Percentiles rank a stretch among this genome's conserved stretches.
These are phyloP conservation scores for Rhizopogon vesiculosus DNA, from an alignment of 768 basidiomycete species.

Conservation along the genomic window DNA sequence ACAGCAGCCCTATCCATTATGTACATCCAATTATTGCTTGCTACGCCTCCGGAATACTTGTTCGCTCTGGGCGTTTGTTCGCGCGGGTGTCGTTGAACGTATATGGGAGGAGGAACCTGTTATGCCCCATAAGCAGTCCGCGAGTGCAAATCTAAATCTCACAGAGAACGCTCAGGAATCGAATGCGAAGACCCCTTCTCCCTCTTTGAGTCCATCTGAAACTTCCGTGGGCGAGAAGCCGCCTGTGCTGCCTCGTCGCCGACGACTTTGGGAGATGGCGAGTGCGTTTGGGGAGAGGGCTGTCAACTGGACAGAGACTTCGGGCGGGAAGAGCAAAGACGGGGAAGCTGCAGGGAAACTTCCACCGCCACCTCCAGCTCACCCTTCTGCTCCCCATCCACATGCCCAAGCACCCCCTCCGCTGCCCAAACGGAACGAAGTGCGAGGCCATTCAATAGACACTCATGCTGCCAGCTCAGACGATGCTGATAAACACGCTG, in stretches of 20 bases:
- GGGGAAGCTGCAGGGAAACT: conserved; percentile 6
- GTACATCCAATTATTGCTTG: conserved; percentile 83
- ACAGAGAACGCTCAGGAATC: not conserved
- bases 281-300: conserved; percentile 57
- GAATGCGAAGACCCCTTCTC: not conserved
- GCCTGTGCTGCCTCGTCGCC: conserved; percentile 57
- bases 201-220: not conserved
- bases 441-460: conserved; percentile 20
- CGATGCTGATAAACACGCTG: conserved; percentile 2
- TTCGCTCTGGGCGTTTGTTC: conserved; percentile 85
- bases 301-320: conserved; percentile 44
- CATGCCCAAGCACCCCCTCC: conserved; percentile 36
- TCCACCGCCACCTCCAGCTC: conserved; percentile 20
- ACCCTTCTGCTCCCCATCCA: conserved; percentile 18
- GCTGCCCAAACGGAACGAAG: conserved; percentile 45
- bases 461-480: conserved; percentile 7
- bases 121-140: conserved; percentile 24
- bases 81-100: conserved; percentile 75
- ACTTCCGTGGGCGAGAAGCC: conserved; percentile 37
- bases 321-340: conserved; percentile 29
- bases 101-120: conserved; percentile 81
- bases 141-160: conserved; percentile 10
- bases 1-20: conserved; percentile 58
- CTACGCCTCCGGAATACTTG: conserved; percentile 81
- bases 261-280: conserved; percentile 66